These are phyloP conservation scores for Adansonia digitata DNA, from an alignment of 345 rosid species.

Conservation along the genomic window DNA sequence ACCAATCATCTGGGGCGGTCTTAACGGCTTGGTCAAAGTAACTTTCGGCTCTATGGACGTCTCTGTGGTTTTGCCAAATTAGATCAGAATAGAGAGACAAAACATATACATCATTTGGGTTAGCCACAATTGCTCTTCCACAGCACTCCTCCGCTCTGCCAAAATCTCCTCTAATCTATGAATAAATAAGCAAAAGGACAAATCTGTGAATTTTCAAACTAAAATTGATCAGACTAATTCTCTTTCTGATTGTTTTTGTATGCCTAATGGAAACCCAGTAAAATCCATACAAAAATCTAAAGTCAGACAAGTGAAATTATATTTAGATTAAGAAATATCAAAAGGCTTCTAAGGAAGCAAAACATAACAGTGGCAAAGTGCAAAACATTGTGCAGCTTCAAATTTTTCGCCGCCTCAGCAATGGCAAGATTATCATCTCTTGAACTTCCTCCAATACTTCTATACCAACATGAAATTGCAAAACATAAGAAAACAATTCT, in stretches of 20 bases:
- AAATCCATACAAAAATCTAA: too few relatives aligned
- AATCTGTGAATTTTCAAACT: too few relatives aligned
- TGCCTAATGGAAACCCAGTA: too few relatives aligned
- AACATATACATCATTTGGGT: conserved; percentile 61
- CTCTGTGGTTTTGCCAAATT: conserved; percentile 65
- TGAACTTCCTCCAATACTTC: too few relatives aligned
- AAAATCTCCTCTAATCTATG: conserved; percentile 62
- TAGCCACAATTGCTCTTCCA: conserved; percentile 64
- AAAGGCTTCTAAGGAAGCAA: too few relatives aligned
- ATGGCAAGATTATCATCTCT: too few relatives aligned
- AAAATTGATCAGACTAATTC: too few relatives aligned
- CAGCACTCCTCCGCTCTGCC: conserved; percentile 76
- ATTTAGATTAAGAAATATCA: neutral
- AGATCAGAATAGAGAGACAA: conserved; percentile 74
- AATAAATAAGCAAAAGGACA: neutral
- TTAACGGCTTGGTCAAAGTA: conserved; percentile 78
- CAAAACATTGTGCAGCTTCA: neutral
- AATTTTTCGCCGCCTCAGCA: neutral
- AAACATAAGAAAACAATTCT: neutral
- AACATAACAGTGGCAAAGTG: too few relatives aligned
- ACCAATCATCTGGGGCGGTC: conserved; percentile 85
- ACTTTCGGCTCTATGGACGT: conserved; percentile 60
- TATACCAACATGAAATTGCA: too few relatives aligned
- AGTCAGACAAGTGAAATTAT: too few relatives aligned
- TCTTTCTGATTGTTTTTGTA: too few relatives aligned